phyloP scores from a whole-genome alignment of 2,329 filamentous ascomycete genomes.

The Trichoderma semiorbis region DNA sequence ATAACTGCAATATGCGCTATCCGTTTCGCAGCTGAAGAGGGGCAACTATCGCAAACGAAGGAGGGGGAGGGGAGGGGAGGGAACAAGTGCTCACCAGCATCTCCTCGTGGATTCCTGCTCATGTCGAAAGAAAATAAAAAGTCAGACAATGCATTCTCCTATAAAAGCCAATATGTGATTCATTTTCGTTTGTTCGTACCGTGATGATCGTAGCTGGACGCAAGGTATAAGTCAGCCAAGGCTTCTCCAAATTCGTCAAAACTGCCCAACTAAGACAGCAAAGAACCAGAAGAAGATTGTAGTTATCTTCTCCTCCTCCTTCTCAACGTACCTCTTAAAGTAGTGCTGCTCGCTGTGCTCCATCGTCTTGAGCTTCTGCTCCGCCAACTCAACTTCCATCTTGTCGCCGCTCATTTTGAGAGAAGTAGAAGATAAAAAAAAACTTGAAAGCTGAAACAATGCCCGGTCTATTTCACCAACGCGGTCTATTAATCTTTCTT shows the following conservation, averaged over 20 bases:
- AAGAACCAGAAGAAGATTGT: background rate
- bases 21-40: conserved; percentile 4
- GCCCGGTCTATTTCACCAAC: conserved; percentile 1
- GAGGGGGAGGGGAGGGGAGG: conserved; percentile 23
- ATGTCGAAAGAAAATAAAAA: conserved; percentile 32
- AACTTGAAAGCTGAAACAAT: background rate
- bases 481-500: background rate
- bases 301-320: background rate
- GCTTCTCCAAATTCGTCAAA: background rate
- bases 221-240: conserved; percentile 34
- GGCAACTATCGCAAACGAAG: conserved; percentile 20
- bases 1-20: background rate
- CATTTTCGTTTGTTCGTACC: conserved; percentile 50
- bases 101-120: conserved; percentile 87
- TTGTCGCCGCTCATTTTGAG: conserved; percentile 46
- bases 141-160: conserved; percentile 4
- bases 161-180: background rate
- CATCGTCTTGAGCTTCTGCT: conserved; percentile 66
- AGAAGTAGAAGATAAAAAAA: conserved; percentile 3
- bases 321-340: conserved; percentile 77
- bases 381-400: conserved; percentile 59
- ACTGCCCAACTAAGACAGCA: background rate
- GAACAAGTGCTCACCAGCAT: conserved; percentile 73
- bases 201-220: conserved; percentile 89
- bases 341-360: conserved; percentile 98